phyloP scores from a whole-genome alignment of 2,329 filamentous ascomycete species.

The Neonectria hederae region DNA sequence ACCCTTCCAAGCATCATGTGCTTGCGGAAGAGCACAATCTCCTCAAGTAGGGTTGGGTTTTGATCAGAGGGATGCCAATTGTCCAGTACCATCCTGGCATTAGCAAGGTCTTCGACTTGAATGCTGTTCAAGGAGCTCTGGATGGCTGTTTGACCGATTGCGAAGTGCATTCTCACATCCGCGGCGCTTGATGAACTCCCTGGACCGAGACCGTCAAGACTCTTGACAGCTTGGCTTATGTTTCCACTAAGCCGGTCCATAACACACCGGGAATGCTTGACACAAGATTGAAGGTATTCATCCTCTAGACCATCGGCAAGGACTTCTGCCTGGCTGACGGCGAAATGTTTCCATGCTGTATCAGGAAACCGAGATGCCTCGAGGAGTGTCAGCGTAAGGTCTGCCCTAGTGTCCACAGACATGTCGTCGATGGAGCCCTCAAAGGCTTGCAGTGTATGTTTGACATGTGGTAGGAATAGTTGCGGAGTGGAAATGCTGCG shows the following conservation, averaged over 20 bases:
- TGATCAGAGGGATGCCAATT: conserved; percentile 25
- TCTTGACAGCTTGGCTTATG: conserved; percentile 29
- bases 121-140: conserved; percentile 33
- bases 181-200: conserved; percentile 1
- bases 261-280: conserved; percentile 32
- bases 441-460: too few species aligned
- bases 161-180: conserved; percentile 27
- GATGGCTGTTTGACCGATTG: conserved; percentile 29
- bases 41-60: conserved; percentile 26
- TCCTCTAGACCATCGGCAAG: conserved; percentile 31
- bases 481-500: too few species aligned
- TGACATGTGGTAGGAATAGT: too few species aligned
- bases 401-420: conserved; percentile 22
- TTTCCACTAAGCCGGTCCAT: conserved; percentile 22
- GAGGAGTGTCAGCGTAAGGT: conserved; percentile 36
- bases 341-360: conserved; percentile 37
- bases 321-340: conserved; percentile 30
- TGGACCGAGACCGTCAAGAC: conserved; percentile 24
- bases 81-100: conserved; percentile 28
- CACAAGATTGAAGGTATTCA: conserved; percentile 29
- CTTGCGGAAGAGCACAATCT: conserved; percentile 32
- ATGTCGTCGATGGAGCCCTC: neutral
- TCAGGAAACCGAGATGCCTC: conserved; percentile 36
- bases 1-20: conserved; percentile 33
- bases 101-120: conserved; percentile 30